These are phyloP conservation scores for Phytophthora vignae DNA, from an alignment of 352 stramenopile genomes.

Conservation along the genomic window DNA sequence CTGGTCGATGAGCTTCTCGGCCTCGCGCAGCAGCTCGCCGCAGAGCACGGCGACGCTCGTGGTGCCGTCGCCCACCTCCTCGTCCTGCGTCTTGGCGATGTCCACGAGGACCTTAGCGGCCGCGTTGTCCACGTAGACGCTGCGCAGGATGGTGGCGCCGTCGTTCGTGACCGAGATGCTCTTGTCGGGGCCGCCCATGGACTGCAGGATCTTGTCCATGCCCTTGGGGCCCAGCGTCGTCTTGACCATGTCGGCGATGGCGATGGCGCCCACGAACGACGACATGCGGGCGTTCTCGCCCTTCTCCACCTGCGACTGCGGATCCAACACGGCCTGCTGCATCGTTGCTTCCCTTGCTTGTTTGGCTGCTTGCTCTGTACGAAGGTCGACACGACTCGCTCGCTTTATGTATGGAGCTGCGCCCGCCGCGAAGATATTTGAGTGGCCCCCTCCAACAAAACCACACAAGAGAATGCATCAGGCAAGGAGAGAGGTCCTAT, in stretches of 20 bases:
- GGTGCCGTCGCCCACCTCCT: constrained; percentile 99
- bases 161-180: constrained; percentile 98
- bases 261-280: constrained; percentile 99
- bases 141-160: constrained; percentile 98
- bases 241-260: constrained; percentile 99
- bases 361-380: background rate
- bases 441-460: constrained; percentile 15
- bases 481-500: background rate
- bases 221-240: constrained; percentile 99
- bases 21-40: constrained; percentile 97
- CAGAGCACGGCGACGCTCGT: constrained; percentile 97
- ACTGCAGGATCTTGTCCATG: constrained; percentile 99
- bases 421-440: constrained; percentile 23
- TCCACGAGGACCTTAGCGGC: constrained; percentile 99
- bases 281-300: constrained; percentile 99
- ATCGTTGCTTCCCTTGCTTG: constrained; percentile 14
- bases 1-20: constrained; percentile 96
- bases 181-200: constrained; percentile 85
- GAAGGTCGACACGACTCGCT: background rate
- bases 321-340: constrained; percentile 74
- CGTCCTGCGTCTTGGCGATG: constrained; percentile 99
- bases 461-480: background rate
- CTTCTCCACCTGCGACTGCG: constrained; percentile 88
- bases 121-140: constrained; percentile 98
- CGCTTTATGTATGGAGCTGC: constrained; percentile 33